Base-by-base conservation (phyloP, 2,329 filamentous ascomycete genomes). In the Fusarium sp. region DNA sequence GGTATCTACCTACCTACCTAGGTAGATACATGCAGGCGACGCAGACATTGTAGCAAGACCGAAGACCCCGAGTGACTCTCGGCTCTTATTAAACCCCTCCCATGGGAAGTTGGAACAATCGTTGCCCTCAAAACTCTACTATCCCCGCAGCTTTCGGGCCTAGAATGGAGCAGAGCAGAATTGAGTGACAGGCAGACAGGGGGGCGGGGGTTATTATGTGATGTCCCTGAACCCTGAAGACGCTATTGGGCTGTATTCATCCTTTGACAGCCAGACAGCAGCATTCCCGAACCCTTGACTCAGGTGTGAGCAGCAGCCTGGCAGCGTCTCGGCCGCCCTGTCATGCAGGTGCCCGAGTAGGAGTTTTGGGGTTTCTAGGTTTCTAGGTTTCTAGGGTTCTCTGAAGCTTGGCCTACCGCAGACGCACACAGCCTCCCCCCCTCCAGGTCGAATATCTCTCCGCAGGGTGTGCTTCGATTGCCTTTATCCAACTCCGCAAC, bases 351-450 rank as follows among this genome's bases (percentile, higher is more conserved):
- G 19, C 19, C 19, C 19, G 53, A 41, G 57, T 53, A 41, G 43
- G 55, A 54, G 32, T 48, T 38, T 47, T 31, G 29, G 38, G 53
- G 21, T 46, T 46, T 46, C 19, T 19, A 19, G 19, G 19, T 3
- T 19, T 19, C 19, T 19, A n/a, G 53, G 21, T 46, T 46, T 46
- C 19, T 19, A 19, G 19, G 19, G 19, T 19, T 19, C 19, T 19
- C 4, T 19, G 19, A 19, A 19, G 19, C 8, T 62, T 39, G 44
- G 51, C 61, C 58, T 55, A 42, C 52, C 53, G 23, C 23, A 25
- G 6, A 25, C 23, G 45, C 53, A 67, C 67, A 69, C 67, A 69
- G 66, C 67, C 19, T 19, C 67, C 57, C 66, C 27, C 42, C 61
- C 49, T 53, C 60, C 23, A 25, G 23, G 27, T 29, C 27, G 27